Evolutionary conservation across 345 rosid genomes (phyloP).

Genomic region (Eucalyptus marginata): DNA sequence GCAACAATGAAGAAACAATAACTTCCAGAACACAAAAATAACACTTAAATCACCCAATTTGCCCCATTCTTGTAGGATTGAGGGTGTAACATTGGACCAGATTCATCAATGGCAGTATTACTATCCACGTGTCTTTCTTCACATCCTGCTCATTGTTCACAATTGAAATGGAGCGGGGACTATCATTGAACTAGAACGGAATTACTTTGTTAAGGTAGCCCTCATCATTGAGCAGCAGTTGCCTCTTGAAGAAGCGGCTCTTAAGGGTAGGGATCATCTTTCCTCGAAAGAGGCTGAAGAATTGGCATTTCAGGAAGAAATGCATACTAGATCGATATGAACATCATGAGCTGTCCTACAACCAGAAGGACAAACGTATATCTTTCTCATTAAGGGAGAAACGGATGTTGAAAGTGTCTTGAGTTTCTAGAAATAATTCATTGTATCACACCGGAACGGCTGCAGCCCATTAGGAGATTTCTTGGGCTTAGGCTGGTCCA

Average conservation of each 20-base stretch:
- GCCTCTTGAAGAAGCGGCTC: conserved; percentile 78
- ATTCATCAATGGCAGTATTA: no score
- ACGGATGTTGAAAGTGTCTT: background rate
- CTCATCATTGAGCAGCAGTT: conserved; percentile 70
- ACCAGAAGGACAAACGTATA: conserved; percentile 7
- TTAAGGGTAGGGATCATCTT: conserved; percentile 78
- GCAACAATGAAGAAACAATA: background rate
- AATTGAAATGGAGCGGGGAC: conserved; percentile 63
- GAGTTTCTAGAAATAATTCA: background rate
- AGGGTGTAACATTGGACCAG: no score
- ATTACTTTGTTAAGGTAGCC: conserved; percentile 66
- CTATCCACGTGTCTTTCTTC: no score
- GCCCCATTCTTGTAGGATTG: no score
- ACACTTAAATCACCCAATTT: background rate
- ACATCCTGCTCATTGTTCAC: no score
- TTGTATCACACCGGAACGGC: accelerated
- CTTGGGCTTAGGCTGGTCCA: background rate
- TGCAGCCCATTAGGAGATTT: background rate
- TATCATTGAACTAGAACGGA: conserved; percentile 64
- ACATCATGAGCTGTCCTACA: conserved; percentile 19
- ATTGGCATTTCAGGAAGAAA: conserved; percentile 73
- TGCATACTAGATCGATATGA: no score
- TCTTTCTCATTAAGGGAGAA: background rate
- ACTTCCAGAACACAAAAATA: background rate
- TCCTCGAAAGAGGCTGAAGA: conserved; percentile 98